Conservation (phyloP, 2,329 filamentous ascomycete species). For the Cladosporium sp. region DNA sequence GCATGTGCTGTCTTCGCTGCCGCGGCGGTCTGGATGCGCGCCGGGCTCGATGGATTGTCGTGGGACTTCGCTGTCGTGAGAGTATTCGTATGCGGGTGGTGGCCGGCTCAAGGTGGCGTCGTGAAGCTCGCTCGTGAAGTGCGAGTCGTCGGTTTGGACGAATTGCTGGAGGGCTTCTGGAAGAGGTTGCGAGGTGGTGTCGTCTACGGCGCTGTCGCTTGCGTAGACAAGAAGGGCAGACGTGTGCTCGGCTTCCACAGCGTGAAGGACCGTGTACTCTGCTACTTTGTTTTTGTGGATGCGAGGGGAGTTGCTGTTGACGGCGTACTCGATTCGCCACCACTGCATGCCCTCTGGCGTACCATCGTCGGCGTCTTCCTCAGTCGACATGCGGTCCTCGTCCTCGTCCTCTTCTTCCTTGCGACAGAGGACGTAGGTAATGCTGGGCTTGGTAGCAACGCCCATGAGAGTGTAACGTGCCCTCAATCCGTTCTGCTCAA, state of each 20-base stretch:
- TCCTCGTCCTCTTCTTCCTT: slow-evolving; percentile 19
- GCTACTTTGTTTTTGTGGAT: slow-evolving; percentile 28
- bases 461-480: slow-evolving; percentile 54
- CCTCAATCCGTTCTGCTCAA: slow-evolving; percentile 29
- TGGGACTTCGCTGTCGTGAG: slow-evolving; percentile 3
- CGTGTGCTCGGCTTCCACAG: slow-evolving; percentile 47
- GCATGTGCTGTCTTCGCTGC: slow-evolving; percentile 11
- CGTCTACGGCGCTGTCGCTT: slow-evolving; percentile 37
- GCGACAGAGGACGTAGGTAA: slow-evolving; percentile 52
- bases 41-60: slow-evolving; percentile 10
- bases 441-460: slow-evolving; percentile 53
- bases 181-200: slow-evolving; percentile 17
- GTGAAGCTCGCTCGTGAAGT: slow-evolving; percentile 21
- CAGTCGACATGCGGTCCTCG: slow-evolving; percentile 16
- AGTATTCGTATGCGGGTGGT: slow-evolving; percentile 9
- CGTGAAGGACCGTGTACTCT: slow-evolving; percentile 50
- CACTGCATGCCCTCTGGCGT: slow-evolving; percentile 42
- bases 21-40: slow-evolving; percentile 7
- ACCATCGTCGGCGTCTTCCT: slow-evolving; percentile 30
- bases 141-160: slow-evolving; percentile 23
- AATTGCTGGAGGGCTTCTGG: slow-evolving; percentile 23
- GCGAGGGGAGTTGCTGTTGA: slow-evolving; percentile 35
- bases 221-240: slow-evolving; percentile 57
- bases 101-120: slow-evolving; percentile 6
- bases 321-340: slow-evolving; percentile 53